Evolutionary conservation across 2,329 filamentous ascomycete species (phyloP).

Genomic region (Penicillium hordei): DNA sequence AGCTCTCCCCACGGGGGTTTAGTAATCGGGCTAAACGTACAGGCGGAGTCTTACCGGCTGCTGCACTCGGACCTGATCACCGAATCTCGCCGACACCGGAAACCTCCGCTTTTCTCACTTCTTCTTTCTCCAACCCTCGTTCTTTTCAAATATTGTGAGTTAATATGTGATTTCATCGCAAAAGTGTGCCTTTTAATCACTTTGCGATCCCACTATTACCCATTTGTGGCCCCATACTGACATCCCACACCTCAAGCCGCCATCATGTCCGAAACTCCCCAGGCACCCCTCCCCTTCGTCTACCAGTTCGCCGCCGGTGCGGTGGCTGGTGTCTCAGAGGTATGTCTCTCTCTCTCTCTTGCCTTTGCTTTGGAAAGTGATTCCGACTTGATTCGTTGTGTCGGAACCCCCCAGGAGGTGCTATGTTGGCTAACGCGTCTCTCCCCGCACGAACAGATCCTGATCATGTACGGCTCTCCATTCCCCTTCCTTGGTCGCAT

Average conservation of each 20-base stretch:
- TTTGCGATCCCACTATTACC: neutral
- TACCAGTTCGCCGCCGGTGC: constrained; percentile 97
- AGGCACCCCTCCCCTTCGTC: constrained; percentile 81
- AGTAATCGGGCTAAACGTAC: constrained; percentile 8
- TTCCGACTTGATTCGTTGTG: neutral
- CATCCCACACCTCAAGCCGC: constrained; percentile 7
- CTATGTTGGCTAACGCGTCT: constrained; percentile 18
- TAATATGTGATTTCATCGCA: neutral
- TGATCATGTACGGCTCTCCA: constrained; percentile 28
- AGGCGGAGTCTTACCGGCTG: constrained; percentile 3
- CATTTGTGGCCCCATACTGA: constrained; percentile 2
- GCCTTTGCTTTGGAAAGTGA: neutral
- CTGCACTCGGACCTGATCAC: constrained; percentile 15
- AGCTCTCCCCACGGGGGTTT: constrained; percentile 14
- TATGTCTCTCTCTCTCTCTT: constrained; percentile 50
- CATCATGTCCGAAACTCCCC: constrained; percentile 59
- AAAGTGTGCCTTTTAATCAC: neutral
- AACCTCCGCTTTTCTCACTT: constrained; percentile 6
- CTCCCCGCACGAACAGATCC: constrained; percentile 28
- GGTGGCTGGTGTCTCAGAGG: constrained; percentile 96
- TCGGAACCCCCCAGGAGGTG: neutral
- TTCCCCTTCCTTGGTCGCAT: neutral
- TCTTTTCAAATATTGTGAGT: constrained; percentile 6
- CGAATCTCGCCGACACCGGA: constrained; percentile 26
- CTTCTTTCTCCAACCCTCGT: constrained; percentile 5